Evolutionary conservation across 352 stramenopile genomes (phyloP), one percentile per base, ranked within the genome.

Genomic region (Pythium apleroticum): DNA sequence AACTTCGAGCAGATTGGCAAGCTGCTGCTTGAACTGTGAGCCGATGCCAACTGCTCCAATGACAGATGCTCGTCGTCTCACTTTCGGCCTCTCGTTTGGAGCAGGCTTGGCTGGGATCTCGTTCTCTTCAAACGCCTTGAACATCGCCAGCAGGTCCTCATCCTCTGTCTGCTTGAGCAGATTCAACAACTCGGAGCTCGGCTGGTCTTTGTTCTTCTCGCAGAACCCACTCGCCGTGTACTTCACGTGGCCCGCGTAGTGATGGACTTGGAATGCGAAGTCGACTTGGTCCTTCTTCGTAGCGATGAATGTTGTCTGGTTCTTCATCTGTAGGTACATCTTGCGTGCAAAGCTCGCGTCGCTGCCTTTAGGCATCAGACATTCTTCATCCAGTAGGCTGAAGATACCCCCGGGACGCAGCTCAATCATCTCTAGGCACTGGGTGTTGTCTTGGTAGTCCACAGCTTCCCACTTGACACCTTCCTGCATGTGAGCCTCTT

Each of bases 11-110:
- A 99, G 80, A 30, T 84, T 84, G 25, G 91, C 90, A 17, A 99
- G 79, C 61, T 98, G 96, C 33, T 89, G 80, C 50, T 92, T 93
- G 69, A 99, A 99, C 66, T 98, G 89, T 41, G 89, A 97, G 24
- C 87, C 93, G 52, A 98, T 90, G 7, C 83, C 85, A 2, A 86
- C 72, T 9, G 84, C 74, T 30, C 76, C 80, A 30, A 95, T 84
- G n/a, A 84, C 72, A 12, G 82, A 91, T n/a, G 84, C 76, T 57
- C 85, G 76, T 0, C 82, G 81, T 12, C 81, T 73, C 25, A 90
- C 59, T 56, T 86, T 90, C 0, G 73, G 75, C 12, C 72, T 71
- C 68, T 70, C 78, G 45, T 77, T 63, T 30, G 65, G 65, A 30
- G 30, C 50, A 19, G 30, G 54, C 24, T 68, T 60, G 10, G 28